phyloP scores from a whole-genome alignment of 1,284 basidiomycete species.

The Cerrena zonata region DNA sequence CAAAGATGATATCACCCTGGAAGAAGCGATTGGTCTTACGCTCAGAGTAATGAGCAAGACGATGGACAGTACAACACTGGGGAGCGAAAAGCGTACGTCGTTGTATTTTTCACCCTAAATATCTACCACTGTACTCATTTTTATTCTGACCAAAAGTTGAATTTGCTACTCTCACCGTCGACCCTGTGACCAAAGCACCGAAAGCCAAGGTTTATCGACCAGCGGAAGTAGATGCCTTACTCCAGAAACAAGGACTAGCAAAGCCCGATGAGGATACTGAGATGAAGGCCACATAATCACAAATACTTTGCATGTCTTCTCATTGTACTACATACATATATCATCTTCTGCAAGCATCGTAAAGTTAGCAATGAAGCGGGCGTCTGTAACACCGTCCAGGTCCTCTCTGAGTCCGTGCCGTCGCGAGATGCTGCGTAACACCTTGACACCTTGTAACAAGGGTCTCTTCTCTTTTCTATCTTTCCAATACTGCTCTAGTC shows the following conservation, averaged over 20 bases:
- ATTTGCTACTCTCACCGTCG: constrained; percentile 88
- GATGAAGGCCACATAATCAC: constrained; percentile 46
- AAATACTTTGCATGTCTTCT: neutral
- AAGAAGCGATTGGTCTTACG: constrained; percentile 88
- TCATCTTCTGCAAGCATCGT: neutral
- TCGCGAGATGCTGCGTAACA: too few relatives aligned
- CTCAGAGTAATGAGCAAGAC: constrained; percentile 98
- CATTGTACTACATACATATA: neutral
- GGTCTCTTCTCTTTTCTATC: too few relatives aligned
- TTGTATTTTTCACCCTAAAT: constrained; percentile 5
- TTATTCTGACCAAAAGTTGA: constrained; percentile 60
- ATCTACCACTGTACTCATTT: constrained; percentile 5
- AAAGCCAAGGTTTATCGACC: constrained; percentile 91
- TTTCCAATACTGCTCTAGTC: too few relatives aligned
- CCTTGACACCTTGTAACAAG: too few relatives aligned
- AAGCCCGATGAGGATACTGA: constrained; percentile 80
- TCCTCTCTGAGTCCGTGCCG: neutral
- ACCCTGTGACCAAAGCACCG: constrained; percentile 72
- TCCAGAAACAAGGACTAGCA: constrained; percentile 79
- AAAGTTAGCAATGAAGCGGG: neutral
- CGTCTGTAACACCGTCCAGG: neutral
- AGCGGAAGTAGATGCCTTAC: constrained; percentile 82
- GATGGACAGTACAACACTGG: constrained; percentile 95
- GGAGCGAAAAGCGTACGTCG: constrained; percentile 85
- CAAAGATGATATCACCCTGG: constrained; percentile 87